Base-by-base conservation (phyloP, 768 basidiomycete genomes). In the Agaricus sinodeliciosus region DNA sequence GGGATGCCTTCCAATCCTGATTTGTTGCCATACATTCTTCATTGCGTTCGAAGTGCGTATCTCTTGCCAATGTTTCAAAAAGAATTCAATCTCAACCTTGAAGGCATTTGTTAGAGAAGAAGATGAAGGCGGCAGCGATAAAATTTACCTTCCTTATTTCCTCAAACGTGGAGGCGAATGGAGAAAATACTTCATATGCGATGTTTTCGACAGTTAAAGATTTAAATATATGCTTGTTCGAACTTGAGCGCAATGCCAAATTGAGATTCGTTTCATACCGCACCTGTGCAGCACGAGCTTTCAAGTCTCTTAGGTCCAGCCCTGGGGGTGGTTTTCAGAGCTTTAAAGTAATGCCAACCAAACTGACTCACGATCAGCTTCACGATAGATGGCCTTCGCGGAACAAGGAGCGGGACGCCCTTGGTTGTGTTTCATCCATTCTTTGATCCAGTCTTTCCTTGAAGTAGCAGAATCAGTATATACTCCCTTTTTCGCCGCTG, bases 11-110 rank as follows among this genome's bases (percentile, higher is more conserved):
- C 91, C 91, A 44, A 80, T 75, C 51, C 92, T 75, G 39, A 94
- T 91, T 67, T 92, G 88, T 52, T 83, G 78, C 87, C 90, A 93
- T 4, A 94, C 85, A 57, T 76, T 78, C 50, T 78, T 79, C 89
- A 94, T 90, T 11, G 85, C 78, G 15, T 85, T 81, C n/a, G 87
- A 89, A n/a, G 78, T 69, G 39, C 89, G 84, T 50, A 94, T 90
- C 27, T 89, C 85, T 36, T 76, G 69, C 91, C 91, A 94, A 61
- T 92, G 83, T 39, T 80, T 75, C 43, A 92, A 68, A 73, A 92
- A 92, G 70, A 79, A 90, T 34, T 79, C 78, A 13, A 93, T 77
- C 65, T 93, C 82, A 27, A 87, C 57, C 69, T 80, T 36, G 69
- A 15, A 19, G n/a, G 69, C 66, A 43, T 55, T 0, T 75, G 74